Percentiles rank a stretch among this genome's conserved stretches.
phyloP scores from a whole-genome alignment of 129 eudicot species.

The Solidago caesia region DNA sequence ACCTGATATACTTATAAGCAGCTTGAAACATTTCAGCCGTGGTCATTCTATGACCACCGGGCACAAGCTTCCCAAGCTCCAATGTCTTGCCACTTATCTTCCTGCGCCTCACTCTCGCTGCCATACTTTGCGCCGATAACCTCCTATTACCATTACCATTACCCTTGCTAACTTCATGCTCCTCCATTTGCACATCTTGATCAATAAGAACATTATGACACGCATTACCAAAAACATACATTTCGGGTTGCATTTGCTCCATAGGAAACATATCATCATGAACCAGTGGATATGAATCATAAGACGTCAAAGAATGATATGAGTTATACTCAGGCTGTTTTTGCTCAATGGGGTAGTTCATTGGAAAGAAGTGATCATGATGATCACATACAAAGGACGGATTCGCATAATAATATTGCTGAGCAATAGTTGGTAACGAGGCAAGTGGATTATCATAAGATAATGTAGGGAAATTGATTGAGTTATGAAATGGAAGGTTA shows the following conservation, averaged over 20 bases:
- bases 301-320: too few relatives aligned
- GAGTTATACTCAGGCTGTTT: too few relatives aligned
- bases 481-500: slow-evolving; percentile 15
- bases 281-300: neutral
- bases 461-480: slow-evolving; percentile 21
- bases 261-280: neutral
- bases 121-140: slow-evolving; percentile 52
- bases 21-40: slow-evolving; percentile 76
- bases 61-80: slow-evolving; percentile 62
- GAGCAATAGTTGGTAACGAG: neutral
- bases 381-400: neutral
- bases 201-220: neutral
- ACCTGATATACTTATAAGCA: slow-evolving; percentile 61
- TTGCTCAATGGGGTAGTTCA: too few relatives aligned
- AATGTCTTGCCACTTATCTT: slow-evolving; percentile 62
- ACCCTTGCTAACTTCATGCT: slow-evolving; percentile 9
- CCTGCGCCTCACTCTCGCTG: slow-evolving; percentile 66
- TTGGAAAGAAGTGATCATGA: too few relatives aligned
- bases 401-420: neutral
- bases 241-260: slow-evolving; percentile 19
- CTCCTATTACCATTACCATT: neutral
- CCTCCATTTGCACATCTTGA: slow-evolving; percentile 8
- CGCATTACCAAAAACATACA: neutral
- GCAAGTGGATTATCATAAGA: slow-evolving; percentile 7
- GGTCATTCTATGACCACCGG: slow-evolving; percentile 57